Evolutionary conservation across 352 stramenopile genomes (phyloP).

Genomic region (Phytophthora meadii): DNA sequence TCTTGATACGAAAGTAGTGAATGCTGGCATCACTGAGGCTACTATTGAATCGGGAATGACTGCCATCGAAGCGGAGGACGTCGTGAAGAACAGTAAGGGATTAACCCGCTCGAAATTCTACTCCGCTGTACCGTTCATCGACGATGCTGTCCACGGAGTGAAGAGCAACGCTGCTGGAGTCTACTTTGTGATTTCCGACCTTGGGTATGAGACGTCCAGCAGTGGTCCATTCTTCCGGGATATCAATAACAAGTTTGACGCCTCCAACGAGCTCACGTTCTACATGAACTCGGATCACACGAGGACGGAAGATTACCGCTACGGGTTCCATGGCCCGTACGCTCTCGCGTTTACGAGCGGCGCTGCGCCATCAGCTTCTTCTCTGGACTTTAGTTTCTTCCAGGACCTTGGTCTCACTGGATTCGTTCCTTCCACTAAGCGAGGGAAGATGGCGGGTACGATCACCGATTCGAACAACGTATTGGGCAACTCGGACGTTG

Average conservation of each 20-base stretch:
- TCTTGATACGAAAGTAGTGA: slow-evolving; percentile 41
- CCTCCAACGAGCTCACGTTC: slow-evolving; percentile 58
- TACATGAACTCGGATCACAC: slow-evolving; percentile 75
- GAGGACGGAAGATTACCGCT: slow-evolving; percentile 58
- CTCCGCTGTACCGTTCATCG: slow-evolving; percentile 45
- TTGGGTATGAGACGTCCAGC: slow-evolving; percentile 55
- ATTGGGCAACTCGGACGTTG: slow-evolving; percentile 29
- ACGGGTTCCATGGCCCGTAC: slow-evolving; percentile 61
- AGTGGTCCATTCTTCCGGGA: slow-evolving; percentile 59
- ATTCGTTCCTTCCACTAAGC: slow-evolving; percentile 43
- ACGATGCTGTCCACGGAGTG: slow-evolving; percentile 51
- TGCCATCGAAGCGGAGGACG: slow-evolving; percentile 51
- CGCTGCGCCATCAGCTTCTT: slow-evolving; percentile 24
- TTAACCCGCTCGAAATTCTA: slow-evolving; percentile 53
- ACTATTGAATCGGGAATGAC: slow-evolving; percentile 43
- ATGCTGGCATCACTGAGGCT: slow-evolving; percentile 36
- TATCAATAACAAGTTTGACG: slow-evolving; percentile 64
- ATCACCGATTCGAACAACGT: slow-evolving; percentile 42
- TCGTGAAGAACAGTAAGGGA: slow-evolving; percentile 39
- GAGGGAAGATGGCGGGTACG: slow-evolving; percentile 41
- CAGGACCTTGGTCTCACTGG: slow-evolving; percentile 42
- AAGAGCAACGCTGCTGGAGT: slow-evolving; percentile 50
- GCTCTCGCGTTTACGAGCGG: slow-evolving; percentile 49
- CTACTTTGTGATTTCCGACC: slow-evolving; percentile 60
- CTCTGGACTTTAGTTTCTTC: slow-evolving; percentile 53